Conservation (phyloP, 441 rosid genomes). For the Populus hybrid region DNA sequence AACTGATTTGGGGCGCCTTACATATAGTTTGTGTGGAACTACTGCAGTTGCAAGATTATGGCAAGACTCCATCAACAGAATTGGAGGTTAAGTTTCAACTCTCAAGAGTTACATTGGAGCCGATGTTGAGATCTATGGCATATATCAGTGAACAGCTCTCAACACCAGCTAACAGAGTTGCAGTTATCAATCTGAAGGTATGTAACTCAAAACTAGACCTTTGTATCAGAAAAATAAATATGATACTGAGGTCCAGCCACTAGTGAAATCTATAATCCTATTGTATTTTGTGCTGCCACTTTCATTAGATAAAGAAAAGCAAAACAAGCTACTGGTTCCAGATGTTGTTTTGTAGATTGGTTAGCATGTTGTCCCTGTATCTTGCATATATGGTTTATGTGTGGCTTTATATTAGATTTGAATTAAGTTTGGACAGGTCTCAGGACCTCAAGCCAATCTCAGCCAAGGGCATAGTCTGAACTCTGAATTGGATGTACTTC, state of each 20-base stretch:
- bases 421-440: constrained; percentile 1
- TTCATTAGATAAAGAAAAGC: neutral
- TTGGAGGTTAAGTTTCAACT: constrained; percentile 91
- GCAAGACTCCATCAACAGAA: constrained; percentile 72
- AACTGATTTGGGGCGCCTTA: neutral
- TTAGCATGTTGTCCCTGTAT: neutral
- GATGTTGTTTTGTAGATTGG: neutral
- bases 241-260: neutral
- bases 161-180: constrained; percentile 80
- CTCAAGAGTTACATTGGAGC: constrained; percentile 79
- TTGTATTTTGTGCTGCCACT: neutral
- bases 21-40: constrained; percentile 1
- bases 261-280: neutral
- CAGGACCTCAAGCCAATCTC: neutral
- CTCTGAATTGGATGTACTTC: neutral
- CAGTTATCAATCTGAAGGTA: constrained; percentile 95
- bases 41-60: constrained; percentile 82
- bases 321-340: no score
- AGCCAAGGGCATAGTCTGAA: neutral
- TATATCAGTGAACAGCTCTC: constrained; percentile 93
- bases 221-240: constrained; percentile 3
- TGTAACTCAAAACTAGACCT: constrained; percentile 3
- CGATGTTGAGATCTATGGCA: constrained; percentile 94
- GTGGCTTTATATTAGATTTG: neutral
- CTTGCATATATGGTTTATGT: neutral